Conservation (phyloP, 75 land plant species). For the Sequoiadendron giganteum region DNA sequence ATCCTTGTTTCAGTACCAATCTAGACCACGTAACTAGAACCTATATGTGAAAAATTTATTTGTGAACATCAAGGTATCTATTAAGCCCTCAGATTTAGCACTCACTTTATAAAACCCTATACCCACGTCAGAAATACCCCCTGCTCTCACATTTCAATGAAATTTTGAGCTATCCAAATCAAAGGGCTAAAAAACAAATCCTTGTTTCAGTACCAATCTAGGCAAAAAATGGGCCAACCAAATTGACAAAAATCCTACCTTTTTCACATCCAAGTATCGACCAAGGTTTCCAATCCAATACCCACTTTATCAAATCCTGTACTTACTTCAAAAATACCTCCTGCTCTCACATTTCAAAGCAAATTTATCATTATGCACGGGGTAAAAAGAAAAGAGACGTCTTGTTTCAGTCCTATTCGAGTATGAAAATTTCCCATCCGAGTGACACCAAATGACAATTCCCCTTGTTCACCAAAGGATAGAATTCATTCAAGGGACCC, state of each 20-base stretch:
- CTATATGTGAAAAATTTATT: background rate
- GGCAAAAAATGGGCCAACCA: background rate
- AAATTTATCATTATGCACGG: background rate
- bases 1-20: background rate
- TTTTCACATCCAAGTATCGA: background rate
- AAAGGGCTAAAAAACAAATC: background rate
- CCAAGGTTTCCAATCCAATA: background rate
- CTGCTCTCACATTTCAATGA: background rate
- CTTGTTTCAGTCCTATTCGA: no score
- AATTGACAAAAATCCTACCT: background rate
- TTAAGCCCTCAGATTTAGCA: background rate
- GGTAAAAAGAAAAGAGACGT: no score
- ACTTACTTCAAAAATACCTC: background rate
- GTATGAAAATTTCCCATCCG: background rate
- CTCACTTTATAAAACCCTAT: background rate
- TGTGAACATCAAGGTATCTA: background rate
- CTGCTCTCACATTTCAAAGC: background rate
- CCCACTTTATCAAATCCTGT: background rate
- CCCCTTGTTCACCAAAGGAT: background rate
- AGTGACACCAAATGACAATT: background rate
- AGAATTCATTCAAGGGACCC: background rate
- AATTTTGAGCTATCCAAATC: background rate
- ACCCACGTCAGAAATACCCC: background rate
- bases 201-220: background rate
- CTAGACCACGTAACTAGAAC: background rate